These are phyloP conservation scores for Nannochloris sp. DNA, from an alignment of 139 green algal species.

Conservation along the genomic window DNA sequence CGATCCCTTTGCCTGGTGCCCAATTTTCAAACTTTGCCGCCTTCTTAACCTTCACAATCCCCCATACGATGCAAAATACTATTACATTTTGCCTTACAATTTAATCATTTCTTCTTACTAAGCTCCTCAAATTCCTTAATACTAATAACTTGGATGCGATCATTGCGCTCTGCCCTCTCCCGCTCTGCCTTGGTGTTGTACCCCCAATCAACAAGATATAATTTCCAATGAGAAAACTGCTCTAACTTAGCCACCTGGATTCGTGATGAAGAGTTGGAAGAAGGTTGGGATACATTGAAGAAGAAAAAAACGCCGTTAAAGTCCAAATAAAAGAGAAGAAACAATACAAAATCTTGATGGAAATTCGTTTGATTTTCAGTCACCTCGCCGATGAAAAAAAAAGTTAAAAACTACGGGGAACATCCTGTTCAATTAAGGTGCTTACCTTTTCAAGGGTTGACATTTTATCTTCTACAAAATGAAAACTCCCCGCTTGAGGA, in stretches of 20 bases:
- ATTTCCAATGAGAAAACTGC: constrained; percentile 48
- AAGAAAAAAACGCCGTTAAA: too few species aligned
- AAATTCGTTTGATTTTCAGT: too few species aligned
- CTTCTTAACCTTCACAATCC: too few species aligned
- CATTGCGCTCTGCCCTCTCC: constrained; percentile 17
- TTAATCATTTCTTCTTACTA: too few species aligned
- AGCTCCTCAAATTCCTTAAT: constrained; percentile 14
- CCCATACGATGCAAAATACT: too few species aligned
- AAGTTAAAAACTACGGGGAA: too few species aligned
- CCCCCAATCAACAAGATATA: constrained; percentile 91
- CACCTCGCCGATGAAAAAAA: background rate
- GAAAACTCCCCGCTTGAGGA: constrained; percentile 23
- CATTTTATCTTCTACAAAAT: constrained; percentile 92
- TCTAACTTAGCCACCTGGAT: constrained; percentile 50
- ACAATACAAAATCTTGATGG: background rate
- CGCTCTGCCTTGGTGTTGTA: constrained; percentile 81
- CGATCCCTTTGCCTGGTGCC: too few species aligned
- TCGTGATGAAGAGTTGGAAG: too few species aligned
- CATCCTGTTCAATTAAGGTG: background rate
- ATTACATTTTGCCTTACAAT: too few species aligned
- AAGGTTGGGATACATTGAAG: too few species aligned
- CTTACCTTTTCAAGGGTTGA: constrained; percentile 81
- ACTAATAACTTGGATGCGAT: constrained; percentile 30
- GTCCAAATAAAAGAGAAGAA: background rate
- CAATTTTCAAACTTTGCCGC: too few species aligned